Conservation (phyloP, 2,329 filamentous ascomycete species). For the Paecilomyces niveus region DNA sequence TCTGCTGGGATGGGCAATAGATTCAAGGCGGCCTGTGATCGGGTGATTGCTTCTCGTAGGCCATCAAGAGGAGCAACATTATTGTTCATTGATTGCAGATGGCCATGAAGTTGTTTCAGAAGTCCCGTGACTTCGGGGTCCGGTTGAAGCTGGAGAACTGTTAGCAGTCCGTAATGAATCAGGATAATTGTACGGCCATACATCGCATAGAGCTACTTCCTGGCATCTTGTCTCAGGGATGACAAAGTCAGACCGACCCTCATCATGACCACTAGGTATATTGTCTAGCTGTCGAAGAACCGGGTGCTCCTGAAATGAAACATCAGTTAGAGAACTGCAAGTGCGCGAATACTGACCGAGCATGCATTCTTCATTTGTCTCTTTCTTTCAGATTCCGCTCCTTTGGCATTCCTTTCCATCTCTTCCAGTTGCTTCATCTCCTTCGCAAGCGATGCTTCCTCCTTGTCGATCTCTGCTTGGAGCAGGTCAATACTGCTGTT, state of each 20-base stretch:
- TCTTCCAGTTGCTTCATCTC: constrained; percentile 35
- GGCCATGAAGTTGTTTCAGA: constrained; percentile 34
- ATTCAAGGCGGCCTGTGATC: constrained; percentile 29
- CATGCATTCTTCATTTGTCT: constrained; percentile 35
- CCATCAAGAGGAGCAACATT: constrained; percentile 32
- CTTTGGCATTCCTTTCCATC: constrained; percentile 37
- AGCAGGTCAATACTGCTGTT: constrained; percentile 34
- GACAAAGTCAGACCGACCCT: constrained; percentile 18
- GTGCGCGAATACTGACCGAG: not conserved
- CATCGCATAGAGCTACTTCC: constrained; percentile 24
- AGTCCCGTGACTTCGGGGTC: constrained; percentile 30
- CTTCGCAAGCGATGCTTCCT: constrained; percentile 33
- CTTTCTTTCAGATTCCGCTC: constrained; percentile 31
- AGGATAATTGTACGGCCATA: constrained; percentile 11
- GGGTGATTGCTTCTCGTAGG: constrained; percentile 29
- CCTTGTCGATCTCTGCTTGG: constrained; percentile 34
- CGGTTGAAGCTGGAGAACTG: constrained; percentile 22
- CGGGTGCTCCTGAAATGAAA: constrained; percentile 28
- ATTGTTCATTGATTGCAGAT: constrained; percentile 38
- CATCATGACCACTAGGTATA: constrained; percentile 8
- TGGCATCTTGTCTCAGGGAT: constrained; percentile 17
- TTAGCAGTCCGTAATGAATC: not conserved
- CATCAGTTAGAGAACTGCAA: not conserved
- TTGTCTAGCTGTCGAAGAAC: constrained; percentile 29
- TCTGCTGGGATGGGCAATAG: constrained; percentile 23